Evolutionary conservation across 192 early-diverging fungal species (phyloP), one percentile per base, ranked within the genome.

Genomic region (Coemansia guatemalensis): DNA sequence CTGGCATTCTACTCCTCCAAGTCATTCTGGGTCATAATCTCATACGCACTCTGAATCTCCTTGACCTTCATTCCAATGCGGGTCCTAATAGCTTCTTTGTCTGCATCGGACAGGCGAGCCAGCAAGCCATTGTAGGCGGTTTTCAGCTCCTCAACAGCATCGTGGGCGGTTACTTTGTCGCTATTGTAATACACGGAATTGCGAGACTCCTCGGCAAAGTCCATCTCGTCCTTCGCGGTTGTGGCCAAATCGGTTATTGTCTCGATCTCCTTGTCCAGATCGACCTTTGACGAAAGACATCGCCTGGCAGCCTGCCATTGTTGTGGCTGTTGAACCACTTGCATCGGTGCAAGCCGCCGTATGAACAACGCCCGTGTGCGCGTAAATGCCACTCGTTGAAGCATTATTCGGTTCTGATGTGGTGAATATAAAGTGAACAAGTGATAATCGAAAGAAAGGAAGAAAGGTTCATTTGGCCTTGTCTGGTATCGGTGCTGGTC

Each of bases 101-200:
- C 73, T 17, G 57, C 58, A 8, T 59, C 69, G 8, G 53, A 53
- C 5, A 81, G 68, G 4, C 73, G 61, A 6, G 23, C 64, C 20
- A 81, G 54, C 56, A 81, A 39, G 12, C 33, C 27, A 23, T 60
- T 66, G 33, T 81, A 81, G 4, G 73, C 62, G 5, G 12, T 23
- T 21, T 65, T 62, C 69, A 81, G 61, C n/a, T 75, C 63, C 20
- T 81, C 78, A n/a, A 81, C 73, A 20, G 78, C 78, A 14, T 81
- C 67, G 33, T 81, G 78, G 0, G 78, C 78, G 1, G 72, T 53
- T 63, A 41, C 29, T 26, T 81, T 81, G 39, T 81, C 78, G 17
- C 75, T 69, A 54, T 81, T 81, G 69, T 81, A 81, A 62, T 81
- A 81, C 3, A 81, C 73, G 2, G 78, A 75, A 64, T 81, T 81